phyloP scores from a whole-genome alignment of 1,284 basidiomycete species.

The Heliocybe sulcata region DNA sequence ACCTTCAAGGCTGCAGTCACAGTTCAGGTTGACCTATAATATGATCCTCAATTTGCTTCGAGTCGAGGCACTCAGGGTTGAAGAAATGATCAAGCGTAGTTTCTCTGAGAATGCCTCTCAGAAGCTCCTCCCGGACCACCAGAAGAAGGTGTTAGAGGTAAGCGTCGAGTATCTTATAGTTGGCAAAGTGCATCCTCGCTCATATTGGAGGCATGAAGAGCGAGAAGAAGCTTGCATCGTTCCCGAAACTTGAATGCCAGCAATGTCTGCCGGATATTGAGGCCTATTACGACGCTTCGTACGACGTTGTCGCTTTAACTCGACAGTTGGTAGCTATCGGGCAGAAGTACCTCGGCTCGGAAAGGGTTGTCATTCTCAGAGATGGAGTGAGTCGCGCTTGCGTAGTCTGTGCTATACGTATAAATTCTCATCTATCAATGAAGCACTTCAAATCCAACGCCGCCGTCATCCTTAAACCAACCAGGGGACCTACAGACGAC shows the following conservation, averaged over 20 bases:
- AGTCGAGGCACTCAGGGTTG: conserved; percentile 93
- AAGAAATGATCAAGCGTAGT: conserved; percentile 99
- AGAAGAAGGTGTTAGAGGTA: conserved; percentile 80
- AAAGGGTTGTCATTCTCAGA: conserved; percentile 79
- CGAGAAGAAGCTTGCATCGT: conserved; percentile 62
- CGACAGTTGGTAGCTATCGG: conserved; percentile 62
- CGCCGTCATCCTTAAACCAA: conserved; percentile 74
- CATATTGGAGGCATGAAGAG: conserved; percentile 36
- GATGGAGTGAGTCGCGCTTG: conserved; percentile 58
- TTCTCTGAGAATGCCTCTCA: conserved; percentile 99
- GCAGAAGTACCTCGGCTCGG: conserved; percentile 60
- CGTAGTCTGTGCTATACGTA: background rate
- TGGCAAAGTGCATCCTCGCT: background rate
- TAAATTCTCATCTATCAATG: conserved; percentile 5
- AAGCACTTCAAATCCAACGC: conserved; percentile 78
- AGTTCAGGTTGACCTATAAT: conserved; percentile 98
- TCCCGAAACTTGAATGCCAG: conserved; percentile 67
- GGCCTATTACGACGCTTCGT: conserved; percentile 72
- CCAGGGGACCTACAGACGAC: conserved; percentile 42
- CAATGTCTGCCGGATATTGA: conserved; percentile 68
- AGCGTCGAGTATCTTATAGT: conserved; percentile 14
- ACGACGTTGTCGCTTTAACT: conserved; percentile 63
- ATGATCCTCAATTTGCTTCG: conserved; percentile 98
- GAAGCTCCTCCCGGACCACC: conserved; percentile 87
- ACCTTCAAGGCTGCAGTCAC: conserved; percentile 90